Base-by-base conservation (phyloP, 352 stramenopile species). In the Phytophthora agathidicida region DNA sequence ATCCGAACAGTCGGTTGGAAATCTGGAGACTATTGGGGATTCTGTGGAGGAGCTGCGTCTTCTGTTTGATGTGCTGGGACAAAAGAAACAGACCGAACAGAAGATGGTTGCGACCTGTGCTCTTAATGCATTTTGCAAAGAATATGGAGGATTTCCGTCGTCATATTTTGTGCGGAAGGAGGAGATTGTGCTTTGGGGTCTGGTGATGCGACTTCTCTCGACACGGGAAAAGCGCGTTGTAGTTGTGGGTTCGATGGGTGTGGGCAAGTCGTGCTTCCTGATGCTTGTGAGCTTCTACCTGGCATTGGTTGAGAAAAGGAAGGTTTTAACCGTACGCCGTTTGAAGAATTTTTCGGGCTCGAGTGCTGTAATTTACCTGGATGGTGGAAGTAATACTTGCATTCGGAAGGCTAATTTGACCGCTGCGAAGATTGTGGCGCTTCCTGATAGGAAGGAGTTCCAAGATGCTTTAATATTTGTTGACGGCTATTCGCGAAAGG, bases 191-290 rank as follows among this genome's bases (percentile, higher is more conserved):
- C 44, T 71, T 28, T 69, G 57, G 64, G 23, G 27, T 20, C 31
- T 73, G 8, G 53, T 69, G n/a, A 39, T 52, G 32, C 37, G 22
- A 22, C 36, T 69, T 38, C 24, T 65, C 20, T 62, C 45, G 8
- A 55, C 60, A n/a, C 27, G 27, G 17, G 23, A 64, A 14, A 72
- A 56, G 16, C 44, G 27, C 3, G 16, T 73, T 42, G 46, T 58
- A 20, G 42, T 73, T 44, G 36, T 60, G 39, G 64, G 64, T 23
- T 73, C 64, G 26, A 7, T 28, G 20, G 64, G 64, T 14, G 64
- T 73, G 10, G 64, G 64, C 16, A 73, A 73, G 22, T 73, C 64
- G 22, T 69, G 64, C 11, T 60, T 68, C 24, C 20, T 73, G 9
- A 50, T 47, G 41, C 38, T 69, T 16, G 14, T 69, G 14, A 38